These are phyloP conservation scores for Aspergillus tamarii DNA, from an alignment of 2,329 filamentous ascomycete genomes.

Conservation along the genomic window DNA sequence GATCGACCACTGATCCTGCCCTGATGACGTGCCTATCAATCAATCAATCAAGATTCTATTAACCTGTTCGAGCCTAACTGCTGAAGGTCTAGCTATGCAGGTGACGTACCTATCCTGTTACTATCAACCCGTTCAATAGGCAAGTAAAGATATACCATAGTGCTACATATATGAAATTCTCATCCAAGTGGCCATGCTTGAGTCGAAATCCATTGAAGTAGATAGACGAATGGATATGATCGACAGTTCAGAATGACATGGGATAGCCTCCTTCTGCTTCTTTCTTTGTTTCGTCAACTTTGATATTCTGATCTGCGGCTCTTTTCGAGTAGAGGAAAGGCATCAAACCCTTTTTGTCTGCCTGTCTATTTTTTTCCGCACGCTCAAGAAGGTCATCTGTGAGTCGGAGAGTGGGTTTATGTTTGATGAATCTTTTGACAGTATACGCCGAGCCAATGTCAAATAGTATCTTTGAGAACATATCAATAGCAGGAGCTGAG, in stretches of 20 bases:
- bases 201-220: neutral
- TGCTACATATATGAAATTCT: neutral
- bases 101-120: no score
- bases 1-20: no score
- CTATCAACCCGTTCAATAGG: no score
- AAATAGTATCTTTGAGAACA: neutral
- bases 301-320: neutral
- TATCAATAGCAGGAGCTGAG: neutral
- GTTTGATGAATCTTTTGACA: neutral
- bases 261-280: neutral
- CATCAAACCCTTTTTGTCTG: neutral
- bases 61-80: no score
- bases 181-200: neutral
- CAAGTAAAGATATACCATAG: no score
- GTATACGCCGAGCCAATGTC: no score
- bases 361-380: neutral
- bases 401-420: neutral
- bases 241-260: neutral
- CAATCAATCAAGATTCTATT: no score
- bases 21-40: no score
- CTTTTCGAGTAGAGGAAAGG: neutral
- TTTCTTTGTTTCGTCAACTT: neutral
- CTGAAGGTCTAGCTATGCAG: no score
- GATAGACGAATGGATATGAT: neutral
- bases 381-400: neutral